Base-by-base conservation (phyloP, 805 yeast genomes). In the Saccharomycopsis sp. region DNA sequence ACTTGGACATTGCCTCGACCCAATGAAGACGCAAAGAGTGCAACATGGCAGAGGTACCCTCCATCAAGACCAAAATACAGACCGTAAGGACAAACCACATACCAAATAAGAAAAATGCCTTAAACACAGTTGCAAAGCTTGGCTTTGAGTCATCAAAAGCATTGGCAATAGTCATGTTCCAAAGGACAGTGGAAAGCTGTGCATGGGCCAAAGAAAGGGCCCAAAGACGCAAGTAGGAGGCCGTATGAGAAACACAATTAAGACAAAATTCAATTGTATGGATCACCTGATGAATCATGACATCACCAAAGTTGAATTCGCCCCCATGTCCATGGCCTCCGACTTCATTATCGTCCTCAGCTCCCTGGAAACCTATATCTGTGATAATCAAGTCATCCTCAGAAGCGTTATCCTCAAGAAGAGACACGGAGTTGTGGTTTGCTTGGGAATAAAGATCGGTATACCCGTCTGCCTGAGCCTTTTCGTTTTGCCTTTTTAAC, bases 1-100 rank as follows among this genome's bases (percentile, higher is more conserved):
- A 95, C 76, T 94, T 94, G 62, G 97, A 90, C 99, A 94, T 94
- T 24, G 97, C 86, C 75, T 94, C 99, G 62, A 94, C 99, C 99
- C 99, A 94, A 71, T 94, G 99, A 68, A 94, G 80, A 78, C 99
- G 89, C 68, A 94, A 80, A n/a, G 97, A 87, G 73, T 94, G 99
- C 68, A 94, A 80, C 99, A 94, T 94, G 40, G 99, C 99, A 24
- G 97, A 90, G 0, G 99, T 94, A 59, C 99, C 99, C 73, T 94
- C 99, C 99, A 94, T 94, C 55, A 88, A 76, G 14, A 94, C 98
- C 67, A 94, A 79, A 65, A 94, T 90, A 67, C 89, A 87, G 24
- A 91, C 92, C 0, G 99, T 92, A 61, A 94, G 76, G 2, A 82
- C 82, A 70, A 94, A 91, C 99, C 99, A 94, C 87, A 94, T 83